Evolutionary conservation across 2,329 filamentous ascomycete species (phyloP), one percentile per base, ranked within the genome.

Genomic region (Hypoxylon sp.): DNA sequence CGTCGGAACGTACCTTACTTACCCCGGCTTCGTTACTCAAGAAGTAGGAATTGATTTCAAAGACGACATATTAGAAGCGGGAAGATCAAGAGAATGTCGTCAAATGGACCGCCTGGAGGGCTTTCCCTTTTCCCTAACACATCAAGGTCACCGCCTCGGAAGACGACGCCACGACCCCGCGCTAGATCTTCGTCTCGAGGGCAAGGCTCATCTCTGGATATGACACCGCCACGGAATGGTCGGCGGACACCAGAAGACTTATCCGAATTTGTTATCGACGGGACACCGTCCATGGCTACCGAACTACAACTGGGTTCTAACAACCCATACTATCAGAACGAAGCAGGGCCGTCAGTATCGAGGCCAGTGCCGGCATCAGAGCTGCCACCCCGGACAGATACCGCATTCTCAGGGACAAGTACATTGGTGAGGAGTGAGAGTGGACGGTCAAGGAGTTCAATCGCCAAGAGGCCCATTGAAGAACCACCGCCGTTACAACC

Each of bases 61-160:
- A 52, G 37, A 35, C 47, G 11, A 53, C 42, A 32, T 56, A 37
- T 62, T 65, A 37, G 56, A 58, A 27, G 51, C 17, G 39, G 48
- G 54, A 52, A 54, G 19, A 61, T 53, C 39, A 19, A 52, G 17
- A 68, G 17, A 24, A 67, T 76, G 73, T 68, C 75, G 27, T 71
- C 74, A 3, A 74, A 65, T 64, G 70, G 59, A 39, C 80, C 79
- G 62, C 76, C 81, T 21, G 84, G 83, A 75, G 83, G 84, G 65
- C 87, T 88, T 77, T 88, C 87, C 66, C 82, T 89, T 67, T 88
- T 89, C 73, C 86, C 87, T 29, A 88, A 81, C 70, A 82, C 85
- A 21, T 73, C 75, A 48, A 80, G 81, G 65, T 80, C 83, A 19
- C 80, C 82, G 55, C 80, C 82, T 24, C 78, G 84, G 69, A 84